A percentile compares a stretch with the other conserved stretches of the same genome.
phyloP scores from a whole-genome alignment of 129 eudicot species.

The Arctium minus region DNA sequence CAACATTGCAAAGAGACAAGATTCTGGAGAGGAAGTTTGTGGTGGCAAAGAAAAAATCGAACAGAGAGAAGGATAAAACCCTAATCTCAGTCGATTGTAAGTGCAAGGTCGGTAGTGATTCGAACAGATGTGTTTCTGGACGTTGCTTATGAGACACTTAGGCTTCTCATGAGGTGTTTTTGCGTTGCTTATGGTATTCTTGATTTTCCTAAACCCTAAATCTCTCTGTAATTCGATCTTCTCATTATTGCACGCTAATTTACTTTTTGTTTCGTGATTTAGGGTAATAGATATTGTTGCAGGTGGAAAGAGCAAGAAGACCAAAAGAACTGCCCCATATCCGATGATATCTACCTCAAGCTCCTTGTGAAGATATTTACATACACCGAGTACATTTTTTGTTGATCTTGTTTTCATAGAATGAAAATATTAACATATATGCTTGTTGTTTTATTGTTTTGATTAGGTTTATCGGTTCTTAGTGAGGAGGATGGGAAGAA shows the following conservation, averaged over 20 bases:
- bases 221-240: background rate
- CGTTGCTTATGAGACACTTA: too few species aligned
- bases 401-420: background rate
- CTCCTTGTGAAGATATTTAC: conserved; percentile 59
- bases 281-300: conserved; percentile 86
- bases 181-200: conserved; percentile 8
- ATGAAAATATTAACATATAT: background rate
- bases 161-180: too few species aligned
- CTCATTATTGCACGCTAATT: background rate
- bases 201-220: background rate
- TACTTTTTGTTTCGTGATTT: background rate
- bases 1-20: too few species aligned
- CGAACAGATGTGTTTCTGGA: too few species aligned
- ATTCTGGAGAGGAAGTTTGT: too few species aligned
- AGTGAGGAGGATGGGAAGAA: conserved; percentile 78
- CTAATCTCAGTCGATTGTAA: too few species aligned
- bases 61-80: too few species aligned
- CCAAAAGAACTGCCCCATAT: conserved; percentile 81
- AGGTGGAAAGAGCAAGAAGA: conserved; percentile 87
- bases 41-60: too few species aligned
- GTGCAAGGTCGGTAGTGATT: too few species aligned
- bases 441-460: background rate
- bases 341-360: conserved; percentile 83
- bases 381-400: background rate
- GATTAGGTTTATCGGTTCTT: conserved; percentile 70